Conservation (phyloP, 1,284 basidiomycete species). For the Rhodotorula glutinis region DNA sequence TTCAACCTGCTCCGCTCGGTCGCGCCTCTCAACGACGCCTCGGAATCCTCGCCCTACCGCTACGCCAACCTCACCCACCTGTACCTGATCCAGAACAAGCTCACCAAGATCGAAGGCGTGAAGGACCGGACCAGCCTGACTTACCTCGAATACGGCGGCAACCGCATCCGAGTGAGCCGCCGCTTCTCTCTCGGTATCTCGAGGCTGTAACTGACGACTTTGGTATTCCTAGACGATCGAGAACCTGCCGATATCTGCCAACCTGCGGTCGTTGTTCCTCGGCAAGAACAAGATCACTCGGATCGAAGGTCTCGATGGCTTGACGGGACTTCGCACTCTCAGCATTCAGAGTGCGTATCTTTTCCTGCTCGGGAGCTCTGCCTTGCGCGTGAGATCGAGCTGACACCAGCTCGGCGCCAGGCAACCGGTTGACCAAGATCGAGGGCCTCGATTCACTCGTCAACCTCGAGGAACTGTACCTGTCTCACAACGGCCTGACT, state of each 20-base stretch:
- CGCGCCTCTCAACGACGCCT: slow-evolving; percentile 59
- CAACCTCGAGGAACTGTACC: slow-evolving; percentile 82
- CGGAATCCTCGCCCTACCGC: slow-evolving; percentile 56
- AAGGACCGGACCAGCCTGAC: slow-evolving; percentile 60
- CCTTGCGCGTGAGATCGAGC: not conserved
- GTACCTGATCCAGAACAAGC: slow-evolving; percentile 96
- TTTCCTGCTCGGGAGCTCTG: not conserved
- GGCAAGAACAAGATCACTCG: slow-evolving; percentile 94
- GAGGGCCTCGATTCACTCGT: slow-evolving; percentile 43
- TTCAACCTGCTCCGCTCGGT: slow-evolving; percentile 82
- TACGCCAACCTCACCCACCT: slow-evolving; percentile 59
- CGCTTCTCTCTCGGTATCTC: not conserved
- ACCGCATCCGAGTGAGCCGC: slow-evolving; percentile 70
- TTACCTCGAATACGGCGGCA: slow-evolving; percentile 90
- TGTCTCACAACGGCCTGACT: slow-evolving; percentile 88
- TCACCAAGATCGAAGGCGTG: slow-evolving; percentile 67
- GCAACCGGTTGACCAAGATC: slow-evolving; percentile 43
- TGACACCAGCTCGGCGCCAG: not conserved
- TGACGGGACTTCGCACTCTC: slow-evolving; percentile 71
- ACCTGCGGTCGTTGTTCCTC: slow-evolving; percentile 89
- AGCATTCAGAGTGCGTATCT: slow-evolving; percentile 52
- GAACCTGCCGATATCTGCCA: slow-evolving; percentile 53
- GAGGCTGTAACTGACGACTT: not conserved
- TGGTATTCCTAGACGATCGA: slow-evolving; percentile 69
- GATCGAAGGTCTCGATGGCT: slow-evolving; percentile 70